A percentile compares a stretch with the other conserved stretches of the same genome.
Conservation (phyloP, 495 filamentous ascomycete species). For the Neurospora tetraspora region DNA sequence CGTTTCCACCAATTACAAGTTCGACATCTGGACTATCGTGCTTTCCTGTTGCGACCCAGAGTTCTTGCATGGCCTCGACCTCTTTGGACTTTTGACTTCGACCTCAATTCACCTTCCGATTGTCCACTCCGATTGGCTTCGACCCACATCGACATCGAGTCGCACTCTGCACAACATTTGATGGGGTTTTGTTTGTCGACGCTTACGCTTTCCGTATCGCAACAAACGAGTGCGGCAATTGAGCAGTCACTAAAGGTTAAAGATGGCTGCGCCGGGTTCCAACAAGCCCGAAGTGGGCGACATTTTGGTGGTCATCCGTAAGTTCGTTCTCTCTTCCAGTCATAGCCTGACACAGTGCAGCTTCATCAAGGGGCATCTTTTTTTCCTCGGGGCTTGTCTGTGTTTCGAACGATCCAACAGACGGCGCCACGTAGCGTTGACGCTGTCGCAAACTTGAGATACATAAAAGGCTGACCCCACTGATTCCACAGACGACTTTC, state of each 20-base stretch:
- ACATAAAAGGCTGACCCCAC: conserved; percentile 10
- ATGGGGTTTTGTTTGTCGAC: neutral
- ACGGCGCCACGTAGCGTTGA: neutral
- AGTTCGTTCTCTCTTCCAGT: conserved; percentile 29
- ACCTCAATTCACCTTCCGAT: neutral
- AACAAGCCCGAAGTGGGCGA: conserved; percentile 53
- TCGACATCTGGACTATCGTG: neutral
- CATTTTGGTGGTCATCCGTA: conserved; percentile 68
- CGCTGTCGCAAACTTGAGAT: neutral
- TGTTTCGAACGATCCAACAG: neutral
- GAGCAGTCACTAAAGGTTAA: conserved; percentile 6
- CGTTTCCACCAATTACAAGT: neutral
- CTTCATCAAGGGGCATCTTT: neutral
- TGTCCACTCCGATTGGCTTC: neutral
- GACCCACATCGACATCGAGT: neutral
- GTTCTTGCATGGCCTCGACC: neutral
- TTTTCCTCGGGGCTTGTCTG: neutral
- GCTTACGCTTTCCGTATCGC: neutral
- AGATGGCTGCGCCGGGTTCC: conserved; percentile 36
- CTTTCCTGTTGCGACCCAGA: neutral
- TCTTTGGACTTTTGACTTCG: neutral
- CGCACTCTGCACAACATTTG: neutral
- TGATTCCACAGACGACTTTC: conserved; percentile 60
- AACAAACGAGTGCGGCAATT: conserved; percentile 12
- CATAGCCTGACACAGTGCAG: neutral